Evolutionary conservation across 2,329 filamentous ascomycete genomes (phyloP).

Genomic region (Colletotrichum lini): DNA sequence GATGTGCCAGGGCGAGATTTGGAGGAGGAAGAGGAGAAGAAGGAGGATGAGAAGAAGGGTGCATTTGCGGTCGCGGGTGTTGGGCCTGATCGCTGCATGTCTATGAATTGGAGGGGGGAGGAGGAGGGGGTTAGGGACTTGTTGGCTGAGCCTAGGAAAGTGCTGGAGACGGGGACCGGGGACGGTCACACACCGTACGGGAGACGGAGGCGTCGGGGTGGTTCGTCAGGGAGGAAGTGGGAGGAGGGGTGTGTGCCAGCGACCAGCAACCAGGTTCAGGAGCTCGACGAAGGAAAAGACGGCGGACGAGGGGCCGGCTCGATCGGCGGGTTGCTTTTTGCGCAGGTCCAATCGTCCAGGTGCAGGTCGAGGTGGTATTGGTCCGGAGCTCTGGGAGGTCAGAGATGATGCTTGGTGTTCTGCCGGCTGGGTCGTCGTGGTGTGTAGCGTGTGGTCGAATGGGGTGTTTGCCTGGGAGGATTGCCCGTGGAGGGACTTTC

Average conservation of each 20-base stretch:
- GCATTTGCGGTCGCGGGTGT: conserved; percentile 45
- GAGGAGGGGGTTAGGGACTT: background rate
- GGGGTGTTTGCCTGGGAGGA: background rate
- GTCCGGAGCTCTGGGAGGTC: conserved; percentile 33
- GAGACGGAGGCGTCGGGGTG: conserved; percentile 1
- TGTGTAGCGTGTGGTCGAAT: conserved; percentile 4
- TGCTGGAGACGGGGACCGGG: background rate
- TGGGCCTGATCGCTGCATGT: conserved; percentile 43
- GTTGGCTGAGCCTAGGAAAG: conserved; percentile 16
- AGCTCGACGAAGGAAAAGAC: conserved; percentile 34
- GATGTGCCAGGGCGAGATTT: conserved; percentile 45
- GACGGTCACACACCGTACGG: conserved; percentile 7
- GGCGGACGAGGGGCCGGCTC: conserved; percentile 34
- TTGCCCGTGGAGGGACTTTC: background rate
- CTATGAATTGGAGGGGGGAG: conserved; percentile 26
- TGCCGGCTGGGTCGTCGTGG: background rate
- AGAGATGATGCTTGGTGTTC: background rate
- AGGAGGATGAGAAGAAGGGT: conserved; percentile 55
- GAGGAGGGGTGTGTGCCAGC: conserved; percentile 14
- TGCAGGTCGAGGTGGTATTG: conserved; percentile 25
- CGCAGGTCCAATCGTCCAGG: background rate
- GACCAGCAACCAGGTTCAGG: conserved; percentile 30
- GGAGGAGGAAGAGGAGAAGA: conserved; percentile 52
- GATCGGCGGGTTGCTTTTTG: conserved; percentile 25
- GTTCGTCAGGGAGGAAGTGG: conserved; percentile 26